Evolutionary conservation across 768 basidiomycete genomes (phyloP).

Genomic region (Serendipita sp.): DNA sequence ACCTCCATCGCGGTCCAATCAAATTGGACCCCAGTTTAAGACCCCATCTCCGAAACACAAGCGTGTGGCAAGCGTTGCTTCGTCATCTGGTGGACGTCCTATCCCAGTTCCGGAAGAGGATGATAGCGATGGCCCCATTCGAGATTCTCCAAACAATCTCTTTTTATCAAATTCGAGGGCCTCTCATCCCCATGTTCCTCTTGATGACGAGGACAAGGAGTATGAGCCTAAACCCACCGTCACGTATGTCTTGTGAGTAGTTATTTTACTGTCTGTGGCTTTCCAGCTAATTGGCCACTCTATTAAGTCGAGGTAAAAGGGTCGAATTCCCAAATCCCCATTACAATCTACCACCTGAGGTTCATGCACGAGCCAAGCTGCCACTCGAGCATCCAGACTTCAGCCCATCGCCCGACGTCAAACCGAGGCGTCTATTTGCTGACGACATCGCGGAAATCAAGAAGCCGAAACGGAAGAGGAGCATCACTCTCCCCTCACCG

Average conservation of each 20-base stretch:
- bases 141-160: constrained; percentile 58
- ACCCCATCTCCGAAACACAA: not conserved
- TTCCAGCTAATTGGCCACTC: not conserved
- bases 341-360: constrained; percentile 32
- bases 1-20: constrained; percentile 39
- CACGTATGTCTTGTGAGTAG: constrained; percentile 57
- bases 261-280: not conserved
- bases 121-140: constrained; percentile 17
- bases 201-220: constrained; percentile 21
- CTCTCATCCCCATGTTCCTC: constrained; percentile 19
- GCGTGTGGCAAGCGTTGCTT: not conserved
- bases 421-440: constrained; percentile 44
- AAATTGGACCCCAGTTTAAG: constrained; percentile 11
- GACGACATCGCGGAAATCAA: constrained; percentile 15
- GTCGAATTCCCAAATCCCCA: constrained; percentile 47
- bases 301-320: constrained; percentile 50
- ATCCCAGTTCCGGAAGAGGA: not conserved
- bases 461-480: constrained; percentile 9
- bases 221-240: constrained; percentile 43
- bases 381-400: constrained; percentile 51
- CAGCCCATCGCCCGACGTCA: constrained; percentile 36
- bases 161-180: constrained; percentile 35
- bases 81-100: not conserved
- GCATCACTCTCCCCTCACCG: not conserved
- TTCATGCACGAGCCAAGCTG: constrained; percentile 33